Percentiles rank a stretch among this genome's conserved stretches.
These are phyloP conservation scores for Citrullus amarus DNA, from an alignment of 306 rosid genomes.

Conservation along the genomic window DNA sequence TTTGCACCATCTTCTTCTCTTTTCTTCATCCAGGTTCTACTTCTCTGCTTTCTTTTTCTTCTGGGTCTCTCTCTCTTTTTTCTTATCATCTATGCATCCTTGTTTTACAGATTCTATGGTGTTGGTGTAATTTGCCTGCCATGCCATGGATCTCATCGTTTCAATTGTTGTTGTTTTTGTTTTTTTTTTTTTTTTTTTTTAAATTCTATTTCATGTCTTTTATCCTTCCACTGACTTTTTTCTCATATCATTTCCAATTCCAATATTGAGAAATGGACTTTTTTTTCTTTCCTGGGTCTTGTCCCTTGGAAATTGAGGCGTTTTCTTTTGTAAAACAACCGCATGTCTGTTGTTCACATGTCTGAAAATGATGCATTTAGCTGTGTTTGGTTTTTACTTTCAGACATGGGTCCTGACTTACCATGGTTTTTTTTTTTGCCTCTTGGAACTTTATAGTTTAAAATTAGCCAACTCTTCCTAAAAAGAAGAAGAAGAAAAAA, in stretches of 20 bases:
- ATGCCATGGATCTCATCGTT: not conserved
- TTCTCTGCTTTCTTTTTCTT: not conserved
- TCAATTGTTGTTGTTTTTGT: not conserved
- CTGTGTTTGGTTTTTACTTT: not conserved
- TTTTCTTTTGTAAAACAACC: not conserved
- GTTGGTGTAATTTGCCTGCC: not conserved
- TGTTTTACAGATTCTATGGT: not conserved
- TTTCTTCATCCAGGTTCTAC: not conserved
- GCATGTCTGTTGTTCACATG: not conserved
- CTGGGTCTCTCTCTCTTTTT: not conserved
- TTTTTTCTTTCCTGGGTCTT: not conserved
- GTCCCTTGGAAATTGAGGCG: not conserved
- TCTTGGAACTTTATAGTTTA: not conserved
- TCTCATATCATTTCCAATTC: not conserved
- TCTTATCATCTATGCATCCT: not conserved
- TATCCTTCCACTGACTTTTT: not conserved
- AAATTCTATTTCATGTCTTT: not conserved
- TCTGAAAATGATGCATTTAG: not conserved
- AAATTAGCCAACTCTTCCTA: not conserved
- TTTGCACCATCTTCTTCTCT: not conserved
- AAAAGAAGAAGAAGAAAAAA: not conserved
- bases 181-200: not conserved
- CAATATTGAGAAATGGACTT: not conserved
- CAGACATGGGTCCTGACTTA: not conserved
- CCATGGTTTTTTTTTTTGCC: not conserved